Conservation (phyloP, 192 early-diverging fungal species). For the Coemansia sp. region DNA sequence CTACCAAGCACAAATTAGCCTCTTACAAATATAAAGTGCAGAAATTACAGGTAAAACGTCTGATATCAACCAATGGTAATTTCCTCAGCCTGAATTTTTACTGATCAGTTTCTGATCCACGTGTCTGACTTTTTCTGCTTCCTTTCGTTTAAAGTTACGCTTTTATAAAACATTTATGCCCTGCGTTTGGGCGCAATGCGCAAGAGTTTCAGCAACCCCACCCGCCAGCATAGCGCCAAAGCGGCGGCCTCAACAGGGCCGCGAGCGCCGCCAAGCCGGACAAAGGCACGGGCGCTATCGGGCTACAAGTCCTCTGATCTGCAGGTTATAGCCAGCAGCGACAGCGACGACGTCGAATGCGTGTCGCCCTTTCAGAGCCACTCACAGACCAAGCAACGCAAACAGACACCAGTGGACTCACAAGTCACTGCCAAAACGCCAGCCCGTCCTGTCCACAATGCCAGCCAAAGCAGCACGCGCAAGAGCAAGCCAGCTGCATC, state of each 20-base stretch:
- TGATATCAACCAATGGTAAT: too few relatives aligned
- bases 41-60: too few relatives aligned
- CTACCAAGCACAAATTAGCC: not conserved
- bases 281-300: not conserved
- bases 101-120: not conserved
- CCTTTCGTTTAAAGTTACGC: not conserved
- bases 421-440: not conserved
- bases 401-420: conserved; percentile 3
- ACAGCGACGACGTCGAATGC: conserved; percentile 27
- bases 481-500: not conserved
- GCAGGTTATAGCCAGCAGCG: conserved; percentile 21
- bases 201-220: conserved; percentile 3
- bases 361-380: conserved; percentile 10
- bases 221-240: not conserved
- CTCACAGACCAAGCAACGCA: not conserved
- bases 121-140: not conserved
- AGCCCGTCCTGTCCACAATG: not conserved
- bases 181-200: conserved; percentile 13
- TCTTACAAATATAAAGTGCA: too few relatives aligned
- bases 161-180: not conserved
- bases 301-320: not conserved
- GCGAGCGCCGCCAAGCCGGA: not conserved
- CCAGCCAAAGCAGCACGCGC: not conserved
- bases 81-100: too few relatives aligned
- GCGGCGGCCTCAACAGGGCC: not conserved